Percentiles rank a stretch among this genome's conserved stretches.
Conservation (phyloP, 768 basidiomycete species). For the Boletus rubescentipes region DNA sequence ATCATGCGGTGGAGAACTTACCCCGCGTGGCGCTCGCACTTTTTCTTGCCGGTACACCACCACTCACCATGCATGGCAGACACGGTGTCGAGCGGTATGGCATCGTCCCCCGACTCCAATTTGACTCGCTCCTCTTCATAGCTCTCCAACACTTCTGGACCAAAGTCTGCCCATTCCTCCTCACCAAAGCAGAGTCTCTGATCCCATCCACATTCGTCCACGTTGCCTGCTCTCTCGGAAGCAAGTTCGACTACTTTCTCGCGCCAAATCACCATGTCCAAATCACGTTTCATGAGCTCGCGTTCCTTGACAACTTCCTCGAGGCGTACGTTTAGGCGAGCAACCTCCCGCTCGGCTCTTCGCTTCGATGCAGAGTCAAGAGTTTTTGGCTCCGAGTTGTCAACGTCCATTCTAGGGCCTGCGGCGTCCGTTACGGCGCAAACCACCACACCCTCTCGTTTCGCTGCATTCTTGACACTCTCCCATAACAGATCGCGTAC, state of each 20-base stretch:
- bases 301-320: constrained; percentile 58
- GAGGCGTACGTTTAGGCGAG: constrained; percentile 52
- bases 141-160: constrained; percentile 63
- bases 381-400: constrained; percentile 3
- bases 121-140: constrained; percentile 54
- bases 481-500: constrained; percentile 70
- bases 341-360: constrained; percentile 56
- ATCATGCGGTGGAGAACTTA: constrained; percentile 31
- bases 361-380: constrained; percentile 39
- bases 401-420: constrained; percentile 24
- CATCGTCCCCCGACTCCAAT: constrained; percentile 33
- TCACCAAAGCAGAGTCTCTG: constrained; percentile 82
- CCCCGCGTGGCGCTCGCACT: constrained; percentile 80
- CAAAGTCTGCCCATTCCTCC: constrained; percentile 73
- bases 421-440: constrained; percentile 35
- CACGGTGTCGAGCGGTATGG: constrained; percentile 38
- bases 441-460: constrained; percentile 69
- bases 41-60: constrained; percentile 78
- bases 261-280: constrained; percentile 70
- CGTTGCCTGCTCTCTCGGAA: constrained; percentile 58
- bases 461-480: constrained; percentile 64
- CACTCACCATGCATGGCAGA: constrained; percentile 47
- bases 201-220: constrained; percentile 86
- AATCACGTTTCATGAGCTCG: constrained; percentile 63
- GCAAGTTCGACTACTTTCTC: constrained; percentile 69